These are phyloP conservation scores for Hortiboletus campestris DNA, from an alignment of 768 basidiomycete species.

Conservation along the genomic window DNA sequence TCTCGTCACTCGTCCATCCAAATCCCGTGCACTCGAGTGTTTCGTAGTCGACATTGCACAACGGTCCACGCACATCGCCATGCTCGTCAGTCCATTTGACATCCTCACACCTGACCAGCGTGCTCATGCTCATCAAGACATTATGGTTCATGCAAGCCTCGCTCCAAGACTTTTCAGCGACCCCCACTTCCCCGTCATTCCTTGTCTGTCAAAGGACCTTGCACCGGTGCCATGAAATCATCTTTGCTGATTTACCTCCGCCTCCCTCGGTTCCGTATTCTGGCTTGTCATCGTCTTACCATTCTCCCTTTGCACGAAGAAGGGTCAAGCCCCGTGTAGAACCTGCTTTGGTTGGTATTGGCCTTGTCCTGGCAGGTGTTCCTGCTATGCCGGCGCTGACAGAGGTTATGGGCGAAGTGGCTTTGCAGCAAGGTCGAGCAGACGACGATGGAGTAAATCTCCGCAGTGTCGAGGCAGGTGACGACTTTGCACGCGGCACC, in stretches of 20 bases:
- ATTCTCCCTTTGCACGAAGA: slow-evolving; percentile 49
- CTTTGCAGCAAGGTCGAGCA: slow-evolving; percentile 84
- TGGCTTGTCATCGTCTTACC: slow-evolving; percentile 48
- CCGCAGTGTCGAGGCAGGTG: slow-evolving; percentile 47
- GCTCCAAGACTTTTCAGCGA: slow-evolving; percentile 66
- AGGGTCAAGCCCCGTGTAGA: slow-evolving; percentile 72
- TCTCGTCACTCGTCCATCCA: slow-evolving; percentile 87
- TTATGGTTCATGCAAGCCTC: slow-evolving; percentile 99
- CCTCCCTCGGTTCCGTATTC: slow-evolving; percentile 68
- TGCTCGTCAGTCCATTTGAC: slow-evolving; percentile 68
- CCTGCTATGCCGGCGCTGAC: slow-evolving; percentile 76
- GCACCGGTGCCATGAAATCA: slow-evolving; percentile 92
- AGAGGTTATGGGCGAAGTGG: slow-evolving; percentile 75
- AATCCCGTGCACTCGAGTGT: slow-evolving; percentile 88
- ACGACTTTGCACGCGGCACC: slow-evolving; percentile 36
- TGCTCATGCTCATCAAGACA: slow-evolving; percentile 51
- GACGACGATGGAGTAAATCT: slow-evolving; percentile 56
- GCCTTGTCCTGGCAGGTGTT: slow-evolving; percentile 71
- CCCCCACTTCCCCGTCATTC: slow-evolving; percentile 71
- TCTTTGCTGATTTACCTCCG: slow-evolving; percentile 83
- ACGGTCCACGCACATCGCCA: slow-evolving; percentile 90
- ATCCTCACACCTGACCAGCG: slow-evolving; percentile 13
- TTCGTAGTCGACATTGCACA: slow-evolving; percentile 89
- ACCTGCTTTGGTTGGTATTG: slow-evolving; percentile 82
- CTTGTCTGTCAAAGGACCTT: slow-evolving; percentile 88